phyloP scores from a whole-genome alignment of 345 rosid genomes.

The Diplotaxis tenuifolia region DNA sequence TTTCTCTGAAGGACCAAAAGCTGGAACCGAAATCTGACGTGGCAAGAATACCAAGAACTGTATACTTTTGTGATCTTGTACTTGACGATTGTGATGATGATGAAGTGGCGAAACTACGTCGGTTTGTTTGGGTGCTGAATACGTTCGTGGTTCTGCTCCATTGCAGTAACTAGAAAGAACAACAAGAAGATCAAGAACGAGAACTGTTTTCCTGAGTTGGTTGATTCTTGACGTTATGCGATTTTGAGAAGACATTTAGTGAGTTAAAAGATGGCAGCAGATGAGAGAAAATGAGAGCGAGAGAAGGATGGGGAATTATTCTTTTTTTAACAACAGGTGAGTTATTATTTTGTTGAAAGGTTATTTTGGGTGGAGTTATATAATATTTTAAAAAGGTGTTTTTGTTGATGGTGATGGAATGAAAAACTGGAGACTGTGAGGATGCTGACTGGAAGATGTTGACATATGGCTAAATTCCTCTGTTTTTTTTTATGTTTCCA shows the following conservation, averaged over 20 bases:
- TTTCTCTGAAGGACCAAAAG: conserved; percentile 94
- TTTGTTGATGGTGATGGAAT: conserved; percentile 17
- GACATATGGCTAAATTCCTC: neutral
- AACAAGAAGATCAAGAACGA: conserved; percentile 2
- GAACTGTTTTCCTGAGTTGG: conserved; percentile 9
- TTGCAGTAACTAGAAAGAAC: conserved; percentile 16
- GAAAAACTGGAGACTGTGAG: conserved; percentile 26
- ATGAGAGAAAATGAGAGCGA: conserved; percentile 1
- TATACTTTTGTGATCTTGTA: conserved; percentile 34
- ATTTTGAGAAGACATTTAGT: conserved; percentile 28
- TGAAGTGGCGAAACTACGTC: conserved; percentile 25
- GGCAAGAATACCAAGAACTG: conserved; percentile 75
- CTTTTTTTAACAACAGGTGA: no score
- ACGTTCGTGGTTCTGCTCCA: conserved; percentile 35
- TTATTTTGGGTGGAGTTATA: conserved; percentile 6
- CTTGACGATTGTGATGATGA: neutral
- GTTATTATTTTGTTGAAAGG: conserved; percentile 13
- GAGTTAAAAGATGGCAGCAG: neutral
- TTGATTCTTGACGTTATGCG: conserved; percentile 9
- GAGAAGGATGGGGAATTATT: neutral
- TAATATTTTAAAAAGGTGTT: conserved; percentile 14
- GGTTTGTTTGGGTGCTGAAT: conserved; percentile 23
- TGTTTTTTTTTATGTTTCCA: neutral
- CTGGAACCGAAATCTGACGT: conserved; percentile 72
- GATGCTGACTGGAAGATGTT: conserved; percentile 35